phyloP scores from a whole-genome alignment of 208 protist species.

The Acanthamoeba lenticulata region DNA sequence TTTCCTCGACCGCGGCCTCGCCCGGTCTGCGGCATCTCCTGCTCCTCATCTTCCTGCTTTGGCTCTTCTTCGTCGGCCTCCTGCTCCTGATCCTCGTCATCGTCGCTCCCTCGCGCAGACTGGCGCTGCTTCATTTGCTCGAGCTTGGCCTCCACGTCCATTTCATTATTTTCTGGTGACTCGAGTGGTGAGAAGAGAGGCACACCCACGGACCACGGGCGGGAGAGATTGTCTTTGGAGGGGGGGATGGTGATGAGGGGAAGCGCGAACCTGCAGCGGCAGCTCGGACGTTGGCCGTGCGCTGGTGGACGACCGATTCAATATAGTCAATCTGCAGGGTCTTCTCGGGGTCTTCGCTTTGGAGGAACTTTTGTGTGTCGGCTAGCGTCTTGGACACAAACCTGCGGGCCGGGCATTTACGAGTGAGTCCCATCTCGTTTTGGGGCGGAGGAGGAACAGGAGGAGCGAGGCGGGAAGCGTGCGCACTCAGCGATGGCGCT shows the following conservation, averaged over 20 bases:
- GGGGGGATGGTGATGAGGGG: not conserved
- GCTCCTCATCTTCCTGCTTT: not conserved
- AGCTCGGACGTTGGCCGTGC: not conserved
- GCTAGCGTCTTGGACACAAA: not conserved
- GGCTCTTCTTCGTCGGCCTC: not conserved
- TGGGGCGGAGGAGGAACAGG: not conserved
- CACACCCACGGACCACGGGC: not conserved
- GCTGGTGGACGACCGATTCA: not conserved
- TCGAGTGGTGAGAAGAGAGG: not conserved
- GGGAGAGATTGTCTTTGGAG: not conserved
- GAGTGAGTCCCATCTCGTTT: not conserved
- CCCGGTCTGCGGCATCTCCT: not conserved
- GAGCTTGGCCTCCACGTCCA: not conserved
- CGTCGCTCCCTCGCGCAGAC: not conserved
- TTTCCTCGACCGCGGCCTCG: not conserved
- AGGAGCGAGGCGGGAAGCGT: not conserved
- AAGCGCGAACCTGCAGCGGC: not conserved
- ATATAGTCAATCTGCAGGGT: conserved; percentile 16
- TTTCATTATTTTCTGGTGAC: not conserved
- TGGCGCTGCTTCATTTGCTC: conserved; percentile 8
- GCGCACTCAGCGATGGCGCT: conserved; percentile 68
- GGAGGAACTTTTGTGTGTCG: conserved; percentile 11
- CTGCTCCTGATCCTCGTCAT: not conserved
- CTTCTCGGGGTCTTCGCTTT: conserved; percentile 4
- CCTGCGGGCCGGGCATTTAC: not conserved